Conservation (phyloP, 2,329 filamentous ascomycete genomes). For the Monascus ruber region DNA sequence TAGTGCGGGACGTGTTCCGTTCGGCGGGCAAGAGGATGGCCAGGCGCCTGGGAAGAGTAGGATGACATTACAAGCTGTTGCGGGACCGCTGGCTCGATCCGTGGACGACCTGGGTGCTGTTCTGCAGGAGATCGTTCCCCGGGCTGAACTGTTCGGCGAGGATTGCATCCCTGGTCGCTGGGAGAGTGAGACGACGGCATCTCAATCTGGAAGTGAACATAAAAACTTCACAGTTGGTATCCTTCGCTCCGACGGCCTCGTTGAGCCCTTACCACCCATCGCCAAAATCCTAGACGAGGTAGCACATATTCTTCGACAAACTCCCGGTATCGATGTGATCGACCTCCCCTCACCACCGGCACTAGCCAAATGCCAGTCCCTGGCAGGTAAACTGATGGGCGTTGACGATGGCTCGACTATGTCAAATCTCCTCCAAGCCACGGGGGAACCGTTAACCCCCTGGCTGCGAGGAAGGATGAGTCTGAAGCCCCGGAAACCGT, state of each 20-base stretch:
- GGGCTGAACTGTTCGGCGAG: constrained; percentile 42
- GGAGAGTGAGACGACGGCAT: constrained; percentile 16
- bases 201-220: constrained; percentile 9
- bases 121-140: constrained; percentile 40
- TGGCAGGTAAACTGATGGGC: constrained; percentile 48
- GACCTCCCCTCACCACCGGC: constrained; percentile 44
- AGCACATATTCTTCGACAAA: constrained; percentile 17
- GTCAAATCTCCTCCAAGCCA: constrained; percentile 46
- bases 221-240: constrained; percentile 31
- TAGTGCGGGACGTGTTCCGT: constrained; percentile 37
- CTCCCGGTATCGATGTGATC: constrained; percentile 43
- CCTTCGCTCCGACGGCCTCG: constrained; percentile 30
- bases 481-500: constrained; percentile 30
- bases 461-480: constrained; percentile 46
- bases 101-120: constrained; percentile 35
- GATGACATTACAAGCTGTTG: constrained; percentile 39
- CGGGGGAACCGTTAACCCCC: constrained; percentile 46
- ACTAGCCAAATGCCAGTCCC: constrained; percentile 44
- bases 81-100: constrained; percentile 30
- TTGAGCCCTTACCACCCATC: constrained; percentile 29
- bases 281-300: constrained; percentile 30
- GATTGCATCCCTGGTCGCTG: constrained; percentile 34
- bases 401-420: constrained; percentile 46
- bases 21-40: constrained; percentile 41
- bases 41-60: constrained; percentile 37